Evolutionary conservation across 164 flowering plant species (phyloP).

Genomic region (Nelumbo lutea): DNA sequence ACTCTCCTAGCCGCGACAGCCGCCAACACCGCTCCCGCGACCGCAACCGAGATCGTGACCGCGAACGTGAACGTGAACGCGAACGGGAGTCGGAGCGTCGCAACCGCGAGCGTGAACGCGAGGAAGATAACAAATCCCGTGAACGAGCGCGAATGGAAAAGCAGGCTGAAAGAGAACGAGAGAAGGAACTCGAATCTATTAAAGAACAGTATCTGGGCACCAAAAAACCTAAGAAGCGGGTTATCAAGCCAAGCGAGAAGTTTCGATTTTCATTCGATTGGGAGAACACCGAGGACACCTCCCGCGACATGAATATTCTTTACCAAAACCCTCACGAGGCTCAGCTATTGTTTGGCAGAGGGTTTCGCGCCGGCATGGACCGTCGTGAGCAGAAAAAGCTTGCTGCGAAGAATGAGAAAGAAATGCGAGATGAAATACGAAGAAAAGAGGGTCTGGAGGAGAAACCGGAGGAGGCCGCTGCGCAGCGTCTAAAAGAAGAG

Average conservation of each 20-base stretch:
- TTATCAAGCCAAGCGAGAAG: conserved; percentile 89
- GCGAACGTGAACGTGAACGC: conserved; percentile 40
- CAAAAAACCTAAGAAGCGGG: conserved; percentile 88
- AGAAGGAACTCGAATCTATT: conserved; percentile 70
- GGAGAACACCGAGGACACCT: conserved; percentile 95
- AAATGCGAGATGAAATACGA: conserved; percentile 63
- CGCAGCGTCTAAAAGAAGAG: conserved; percentile 52
- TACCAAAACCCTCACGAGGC: conserved; percentile 98
- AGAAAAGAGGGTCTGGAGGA: conserved; percentile 76
- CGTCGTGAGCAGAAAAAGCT: conserved; percentile 91
- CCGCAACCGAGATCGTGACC: conserved; percentile 27
- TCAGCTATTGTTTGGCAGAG: conserved; percentile 76
- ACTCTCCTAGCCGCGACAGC: conserved; percentile 7
- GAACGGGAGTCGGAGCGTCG: conserved; percentile 42
- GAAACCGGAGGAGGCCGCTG: conserved; percentile 70
- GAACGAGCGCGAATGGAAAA: conserved; percentile 50
- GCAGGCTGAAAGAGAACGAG: conserved; percentile 46
- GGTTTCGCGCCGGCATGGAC: conserved; percentile 91
- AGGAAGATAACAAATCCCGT: conserved; percentile 46
- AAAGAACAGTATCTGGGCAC: conserved; percentile 91
- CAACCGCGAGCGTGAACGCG: conserved; percentile 55
- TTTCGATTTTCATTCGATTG: conserved; percentile 91
- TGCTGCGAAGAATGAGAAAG: conserved; percentile 80
- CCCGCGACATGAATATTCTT: conserved; percentile 71
- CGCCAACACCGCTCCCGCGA: conserved; percentile 35